These are phyloP conservation scores for Vaccinium myrtillus DNA, from an alignment of 148 eudicot genomes.

Conservation along the genomic window DNA sequence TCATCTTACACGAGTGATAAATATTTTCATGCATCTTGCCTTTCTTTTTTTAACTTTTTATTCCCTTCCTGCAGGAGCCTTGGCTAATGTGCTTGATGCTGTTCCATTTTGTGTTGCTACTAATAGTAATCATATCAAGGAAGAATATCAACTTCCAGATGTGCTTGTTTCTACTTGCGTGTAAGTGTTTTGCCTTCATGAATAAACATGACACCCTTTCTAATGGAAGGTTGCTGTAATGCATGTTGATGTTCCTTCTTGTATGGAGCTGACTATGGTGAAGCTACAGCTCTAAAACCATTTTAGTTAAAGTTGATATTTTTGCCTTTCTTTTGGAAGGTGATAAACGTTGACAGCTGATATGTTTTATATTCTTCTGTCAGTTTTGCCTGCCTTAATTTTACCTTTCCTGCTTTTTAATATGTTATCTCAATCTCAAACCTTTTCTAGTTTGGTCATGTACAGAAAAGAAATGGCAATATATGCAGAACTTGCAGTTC, in stretches of 20 bases:
- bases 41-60: neutral
- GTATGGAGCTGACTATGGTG: neutral
- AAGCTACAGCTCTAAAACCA: neutral
- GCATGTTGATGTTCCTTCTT: neutral
- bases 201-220: neutral
- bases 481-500: neutral
- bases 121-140: constrained; percentile 53
- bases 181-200: constrained; percentile 38
- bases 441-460: neutral
- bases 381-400: neutral
- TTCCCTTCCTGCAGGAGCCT: constrained; percentile 56
- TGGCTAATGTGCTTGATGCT: constrained; percentile 71
- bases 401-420: neutral
- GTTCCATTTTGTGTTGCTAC: constrained; percentile 56
- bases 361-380: neutral
- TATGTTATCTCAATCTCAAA: neutral
- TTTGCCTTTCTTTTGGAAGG: neutral
- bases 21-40: neutral
- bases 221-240: neutral
- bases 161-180: constrained; percentile 76
- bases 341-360: neutral
- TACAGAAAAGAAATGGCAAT: neutral
- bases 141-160: constrained; percentile 83
- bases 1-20: neutral
- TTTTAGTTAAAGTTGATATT: neutral